Evolutionary conservation across 1,284 basidiomycete species (phyloP), one percentile per base, ranked within the genome.

Genomic region (Rhodotorula sp.): DNA sequence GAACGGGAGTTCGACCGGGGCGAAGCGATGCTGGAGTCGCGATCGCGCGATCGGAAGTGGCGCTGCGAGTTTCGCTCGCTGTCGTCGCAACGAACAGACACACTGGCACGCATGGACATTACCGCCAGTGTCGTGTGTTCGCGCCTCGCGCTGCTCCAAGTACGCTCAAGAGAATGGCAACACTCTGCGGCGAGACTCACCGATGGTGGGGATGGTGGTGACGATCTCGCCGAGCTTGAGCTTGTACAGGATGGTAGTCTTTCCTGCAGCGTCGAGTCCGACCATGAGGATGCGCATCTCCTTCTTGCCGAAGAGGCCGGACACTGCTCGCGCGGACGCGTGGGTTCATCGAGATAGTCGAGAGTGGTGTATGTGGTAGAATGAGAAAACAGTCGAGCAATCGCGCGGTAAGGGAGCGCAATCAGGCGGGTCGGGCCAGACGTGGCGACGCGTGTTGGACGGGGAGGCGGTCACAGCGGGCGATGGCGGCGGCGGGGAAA

Each of bases 181-280:
- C 16, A 13, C 40, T 44, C 13, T 13, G 40, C 40, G 40, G 40
- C 40, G 16, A 44, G 40, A 44, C 40, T 44, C 78, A 93, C 94
- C 93, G 82, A 98, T 98, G 79, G 95, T 99, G 70, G 95, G 95
- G 82, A 99, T 98, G 74, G 95, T 98, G 75, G 95, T 98, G 80
- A 99, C 95, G 82, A 95, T 97, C 85, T 98, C 95, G 82, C 94
- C 94, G 65, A 98, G 88, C 86, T 99, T 98, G 81, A 99, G 86
- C 86, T 98, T 98, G 87, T 97, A 98, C 77, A 99, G 85, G 79
- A 98, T 99, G 80, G 96, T 97, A 46, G 79, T 77, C 69, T 77
- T 78, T 75, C 78, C 78, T 61, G 76, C 74, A 64, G 94, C 94
- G 80, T 97, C 94, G 74, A 97, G 86, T 68, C 94, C 94, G 77